Base-by-base conservation (phyloP, 192 early-diverging fungal genomes). In the Linnemannia exigua region DNA sequence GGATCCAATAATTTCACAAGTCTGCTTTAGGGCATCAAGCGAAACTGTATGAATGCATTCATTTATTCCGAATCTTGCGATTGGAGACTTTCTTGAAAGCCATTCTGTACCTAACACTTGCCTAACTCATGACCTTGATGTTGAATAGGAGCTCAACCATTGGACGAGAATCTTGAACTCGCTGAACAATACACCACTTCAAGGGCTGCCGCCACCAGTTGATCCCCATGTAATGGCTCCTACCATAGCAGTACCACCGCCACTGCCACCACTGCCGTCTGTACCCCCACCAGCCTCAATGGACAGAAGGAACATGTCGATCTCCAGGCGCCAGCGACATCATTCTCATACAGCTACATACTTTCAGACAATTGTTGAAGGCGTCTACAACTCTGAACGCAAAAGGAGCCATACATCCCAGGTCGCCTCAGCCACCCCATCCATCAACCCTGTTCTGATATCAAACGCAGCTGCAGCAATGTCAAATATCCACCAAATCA, bases 141-240 rank as follows among this genome's bases (percentile, higher is more conserved):
- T 6, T 52, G 5, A 50, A 22, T 74, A 86, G 84, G 84, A 86
- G 46, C 54, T 80, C 22, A 76, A 72, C 37, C 72, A 86, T n/a
- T 80, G 84, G 84, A 71, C 52, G 20, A 25, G 78, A n/a, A 80
- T 86, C 12, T 86, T 86, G 41, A 70, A 77, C 37, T 76, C 84
- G 5, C 48, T 86, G 17, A 79, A 85, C 77, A 69, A 33, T 52
- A 69, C 67, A 6, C 25, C 67, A 1, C 15, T 74, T 38, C 50
- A 72, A 16, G 68, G n/a, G 2, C 11, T 79, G 15, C 47, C 73
- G 11, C 72, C 67, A 9, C 72, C 69, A 31, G 47, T 84, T 16
- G 71, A 70, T 41, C 51, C 50, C n/a, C 38, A 16, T 17, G 20
- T 66, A 5, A 9, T 48, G 0, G 31, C 8, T 15, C 75, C 52